Evolutionary conservation across 768 basidiomycete genomes (phyloP).

Genomic region (Suillus subluteus): DNA sequence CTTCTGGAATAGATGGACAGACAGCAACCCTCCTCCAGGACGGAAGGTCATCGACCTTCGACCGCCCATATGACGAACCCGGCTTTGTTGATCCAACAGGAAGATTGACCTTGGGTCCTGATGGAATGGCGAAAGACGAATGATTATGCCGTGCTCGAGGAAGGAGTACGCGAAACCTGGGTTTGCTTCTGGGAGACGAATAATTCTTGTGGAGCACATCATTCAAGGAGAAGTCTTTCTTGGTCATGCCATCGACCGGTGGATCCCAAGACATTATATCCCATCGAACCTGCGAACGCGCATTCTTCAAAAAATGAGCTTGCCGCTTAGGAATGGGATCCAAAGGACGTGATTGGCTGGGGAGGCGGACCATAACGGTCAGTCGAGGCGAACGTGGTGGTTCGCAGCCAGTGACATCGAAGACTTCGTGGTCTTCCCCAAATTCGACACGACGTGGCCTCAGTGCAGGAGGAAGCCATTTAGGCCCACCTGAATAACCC

Average conservation of each 20-base stretch:
- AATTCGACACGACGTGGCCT: slow-evolving; percentile 37
- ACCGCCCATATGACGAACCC: slow-evolving; percentile 26
- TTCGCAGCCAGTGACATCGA: slow-evolving; percentile 49
- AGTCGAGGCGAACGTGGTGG: slow-evolving; percentile 53
- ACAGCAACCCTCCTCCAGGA: slow-evolving; percentile 43
- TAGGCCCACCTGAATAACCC: slow-evolving; percentile 22
- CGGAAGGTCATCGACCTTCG: slow-evolving; percentile 37
- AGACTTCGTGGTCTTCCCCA: slow-evolving; percentile 46
- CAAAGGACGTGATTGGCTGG: slow-evolving; percentile 43
- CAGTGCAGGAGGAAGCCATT: slow-evolving; percentile 63
- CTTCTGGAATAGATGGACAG: slow-evolving; percentile 18
- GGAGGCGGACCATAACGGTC: slow-evolving; percentile 49
- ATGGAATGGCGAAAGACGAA: slow-evolving; percentile 10
- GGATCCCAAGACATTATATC: slow-evolving; percentile 77
- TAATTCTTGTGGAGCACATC: slow-evolving; percentile 63
- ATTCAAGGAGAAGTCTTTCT: slow-evolving; percentile 63
- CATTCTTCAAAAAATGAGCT: slow-evolving; percentile 44
- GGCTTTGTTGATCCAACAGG: slow-evolving; percentile 32
- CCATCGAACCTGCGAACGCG: slow-evolving; percentile 47
- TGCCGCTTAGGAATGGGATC: slow-evolving; percentile 55
- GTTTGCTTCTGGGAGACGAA: slow-evolving; percentile 34
- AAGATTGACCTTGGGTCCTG: slow-evolving; percentile 43
- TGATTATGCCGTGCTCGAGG: slow-evolving; percentile 28
- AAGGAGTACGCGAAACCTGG: slow-evolving; percentile 40
- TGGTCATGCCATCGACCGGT: slow-evolving; percentile 66